These are phyloP conservation scores for Micractinium sp. DNA, from an alignment of 139 green algal genomes.

Conservation along the genomic window DNA sequence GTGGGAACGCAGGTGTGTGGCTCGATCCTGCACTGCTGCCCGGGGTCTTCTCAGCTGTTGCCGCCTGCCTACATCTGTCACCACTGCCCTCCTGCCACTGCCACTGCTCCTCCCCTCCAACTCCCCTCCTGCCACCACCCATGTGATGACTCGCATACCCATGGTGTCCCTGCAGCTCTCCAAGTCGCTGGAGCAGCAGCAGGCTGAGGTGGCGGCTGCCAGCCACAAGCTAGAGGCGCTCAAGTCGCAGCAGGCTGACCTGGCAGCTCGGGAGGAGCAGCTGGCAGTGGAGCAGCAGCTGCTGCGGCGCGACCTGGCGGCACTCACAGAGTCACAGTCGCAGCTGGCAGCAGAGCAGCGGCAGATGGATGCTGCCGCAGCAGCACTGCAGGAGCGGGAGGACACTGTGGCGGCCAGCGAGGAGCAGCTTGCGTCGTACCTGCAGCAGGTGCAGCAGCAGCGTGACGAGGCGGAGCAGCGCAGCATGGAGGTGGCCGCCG, in stretches of 20 bases:
- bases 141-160: not conserved
- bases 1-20: not conserved
- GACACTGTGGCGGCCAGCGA: not conserved
- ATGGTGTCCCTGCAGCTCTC: not conserved
- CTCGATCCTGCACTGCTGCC: no score
- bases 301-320: not conserved
- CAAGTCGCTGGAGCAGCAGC: not conserved
- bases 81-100: not conserved
- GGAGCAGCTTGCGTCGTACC: not conserved
- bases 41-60: not conserved
- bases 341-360: constrained; percentile 6
- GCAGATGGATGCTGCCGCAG: not conserved
- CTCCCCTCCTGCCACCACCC: not conserved
- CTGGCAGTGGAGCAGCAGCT: constrained; percentile 32
- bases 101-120: no score
- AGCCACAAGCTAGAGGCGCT: constrained; percentile 7
- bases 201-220: constrained; percentile 1
- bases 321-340: not conserved
- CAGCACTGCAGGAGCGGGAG: constrained; percentile 5
- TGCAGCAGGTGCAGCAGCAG: constrained; percentile 11
- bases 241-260: not conserved
- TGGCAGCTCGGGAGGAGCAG: constrained; percentile 9
- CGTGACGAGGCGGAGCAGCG: constrained; percentile 6
- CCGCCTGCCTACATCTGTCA: not conserved
- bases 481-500: not conserved